Conservation (phyloP, 106 monocot species). For the Chionographis japonica region DNA sequence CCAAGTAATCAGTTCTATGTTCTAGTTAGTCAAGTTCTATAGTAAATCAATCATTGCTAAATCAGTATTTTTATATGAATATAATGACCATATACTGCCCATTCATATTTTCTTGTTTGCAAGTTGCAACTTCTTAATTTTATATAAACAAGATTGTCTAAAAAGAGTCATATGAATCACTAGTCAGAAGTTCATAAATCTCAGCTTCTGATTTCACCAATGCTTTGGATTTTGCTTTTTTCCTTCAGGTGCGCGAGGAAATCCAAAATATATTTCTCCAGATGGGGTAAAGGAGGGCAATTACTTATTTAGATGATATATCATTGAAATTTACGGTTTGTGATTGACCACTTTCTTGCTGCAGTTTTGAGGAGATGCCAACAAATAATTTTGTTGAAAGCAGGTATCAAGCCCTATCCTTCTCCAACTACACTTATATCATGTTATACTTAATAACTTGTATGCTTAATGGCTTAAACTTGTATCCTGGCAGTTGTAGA, state of each 20-base stretch:
- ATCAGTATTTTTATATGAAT: too few relatives aligned
- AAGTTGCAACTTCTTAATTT: too few relatives aligned
- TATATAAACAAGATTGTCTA: too few relatives aligned
- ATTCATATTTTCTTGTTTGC: too few relatives aligned
- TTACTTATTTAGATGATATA: slow-evolving; percentile 7
- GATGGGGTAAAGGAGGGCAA: slow-evolving; percentile 60
- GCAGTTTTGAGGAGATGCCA: slow-evolving; percentile 98
- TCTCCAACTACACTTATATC: neutral
- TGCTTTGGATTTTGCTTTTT: neutral
- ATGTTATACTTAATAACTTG: neutral
- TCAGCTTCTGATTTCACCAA: neutral
- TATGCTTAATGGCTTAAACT: too few relatives aligned
- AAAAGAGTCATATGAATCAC: too few relatives aligned
- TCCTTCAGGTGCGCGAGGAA: slow-evolving; percentile 70
- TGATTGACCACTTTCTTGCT: slow-evolving; percentile 10
- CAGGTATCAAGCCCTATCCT: slow-evolving; percentile 37
- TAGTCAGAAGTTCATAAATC: too few relatives aligned
- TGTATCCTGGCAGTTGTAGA: too few relatives aligned
- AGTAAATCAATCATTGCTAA: too few relatives aligned
- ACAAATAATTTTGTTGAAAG: slow-evolving; percentile 95
- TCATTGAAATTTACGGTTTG: neutral
- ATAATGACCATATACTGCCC: too few relatives aligned
- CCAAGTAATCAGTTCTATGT: too few relatives aligned
- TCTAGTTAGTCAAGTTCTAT: too few relatives aligned
- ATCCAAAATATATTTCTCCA: slow-evolving; percentile 82